Conservation (phyloP, 805 yeast species). For the Metschnikowia kunwiensis region DNA sequence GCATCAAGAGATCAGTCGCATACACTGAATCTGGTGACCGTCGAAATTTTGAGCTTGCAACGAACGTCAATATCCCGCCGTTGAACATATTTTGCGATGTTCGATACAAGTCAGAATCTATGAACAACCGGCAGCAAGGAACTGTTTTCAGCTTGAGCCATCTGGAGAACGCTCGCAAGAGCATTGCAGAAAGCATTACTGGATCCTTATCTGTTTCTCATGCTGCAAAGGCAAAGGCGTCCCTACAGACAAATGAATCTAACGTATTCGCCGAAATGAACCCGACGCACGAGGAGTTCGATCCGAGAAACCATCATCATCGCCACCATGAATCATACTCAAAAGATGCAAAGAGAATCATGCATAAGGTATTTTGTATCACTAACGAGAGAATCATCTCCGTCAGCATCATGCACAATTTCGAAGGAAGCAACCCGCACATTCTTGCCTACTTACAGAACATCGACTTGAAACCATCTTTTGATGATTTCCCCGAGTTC, state of each 20-base stretch:
- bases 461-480: constrained; percentile 52
- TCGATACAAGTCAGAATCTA: constrained; percentile 36
- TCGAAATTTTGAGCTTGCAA: constrained; percentile 18
- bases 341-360: constrained; percentile 23
- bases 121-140: constrained; percentile 19
- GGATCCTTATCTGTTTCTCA: constrained; percentile 27
- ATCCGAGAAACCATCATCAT: constrained; percentile 16
- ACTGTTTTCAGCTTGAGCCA: constrained; percentile 21
- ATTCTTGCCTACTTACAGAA: constrained; percentile 54
- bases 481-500: constrained; percentile 66
- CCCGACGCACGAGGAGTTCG: constrained; percentile 23
- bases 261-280: constrained; percentile 47
- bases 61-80: constrained; percentile 25
- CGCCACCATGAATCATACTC: constrained; percentile 18
- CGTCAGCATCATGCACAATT: constrained; percentile 49
- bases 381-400: constrained; percentile 31
- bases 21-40: constrained; percentile 11
- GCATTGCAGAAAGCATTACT: background rate
- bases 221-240: constrained; percentile 31
- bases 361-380: constrained; percentile 30
- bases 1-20: constrained; percentile 21
- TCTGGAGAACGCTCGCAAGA: constrained; percentile 1
- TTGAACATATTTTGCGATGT: constrained; percentile 39
- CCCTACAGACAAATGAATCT: constrained; percentile 40
- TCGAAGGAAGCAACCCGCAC: constrained; percentile 64